Evolutionary conservation across 2,329 filamentous ascomycete species (phyloP).

Genomic region (Exophiala calicioides): DNA sequence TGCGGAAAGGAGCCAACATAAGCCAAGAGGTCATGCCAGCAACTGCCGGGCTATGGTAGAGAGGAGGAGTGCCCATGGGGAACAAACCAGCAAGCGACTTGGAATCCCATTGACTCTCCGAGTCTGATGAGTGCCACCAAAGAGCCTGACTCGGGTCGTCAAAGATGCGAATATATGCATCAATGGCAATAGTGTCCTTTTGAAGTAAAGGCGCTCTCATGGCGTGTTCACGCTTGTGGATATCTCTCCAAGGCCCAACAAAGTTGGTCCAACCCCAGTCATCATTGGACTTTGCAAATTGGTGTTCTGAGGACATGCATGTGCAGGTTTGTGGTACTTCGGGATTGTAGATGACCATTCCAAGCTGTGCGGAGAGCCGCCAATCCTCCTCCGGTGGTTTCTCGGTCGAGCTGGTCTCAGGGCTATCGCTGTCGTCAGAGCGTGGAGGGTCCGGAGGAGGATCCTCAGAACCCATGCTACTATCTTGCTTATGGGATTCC

Average conservation of each 20-base stretch:
- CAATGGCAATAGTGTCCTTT: constrained; percentile 63
- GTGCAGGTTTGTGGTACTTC: constrained; percentile 61
- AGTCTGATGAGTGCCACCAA: constrained; percentile 60
- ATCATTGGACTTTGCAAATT: constrained; percentile 59
- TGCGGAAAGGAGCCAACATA: constrained; percentile 60
- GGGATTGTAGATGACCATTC: constrained; percentile 64
- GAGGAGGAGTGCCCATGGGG: constrained; percentile 48
- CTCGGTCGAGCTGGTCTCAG: constrained; percentile 2
- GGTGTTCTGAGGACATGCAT: constrained; percentile 58
- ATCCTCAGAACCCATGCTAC: neutral
- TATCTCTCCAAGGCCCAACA: constrained; percentile 59
- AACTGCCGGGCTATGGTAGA: constrained; percentile 51
- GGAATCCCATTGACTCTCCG: constrained; percentile 55
- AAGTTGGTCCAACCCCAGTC: constrained; percentile 68
- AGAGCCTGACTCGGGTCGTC: constrained; percentile 61
- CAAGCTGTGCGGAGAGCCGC: constrained; percentile 60
- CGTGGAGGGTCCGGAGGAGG: neutral
- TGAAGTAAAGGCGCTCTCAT: constrained; percentile 61
- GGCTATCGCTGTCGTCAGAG: constrained; percentile 1
- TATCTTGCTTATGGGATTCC: constrained; percentile 11
- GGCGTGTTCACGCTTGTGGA: constrained; percentile 57
- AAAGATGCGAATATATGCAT: constrained; percentile 62
- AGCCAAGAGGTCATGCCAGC: constrained; percentile 61
- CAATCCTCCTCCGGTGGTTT: constrained; percentile 35
- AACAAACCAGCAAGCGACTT: constrained; percentile 59